Evolutionary conservation across 345 rosid genomes (phyloP).

Genomic region (Pugionium cornutum): DNA sequence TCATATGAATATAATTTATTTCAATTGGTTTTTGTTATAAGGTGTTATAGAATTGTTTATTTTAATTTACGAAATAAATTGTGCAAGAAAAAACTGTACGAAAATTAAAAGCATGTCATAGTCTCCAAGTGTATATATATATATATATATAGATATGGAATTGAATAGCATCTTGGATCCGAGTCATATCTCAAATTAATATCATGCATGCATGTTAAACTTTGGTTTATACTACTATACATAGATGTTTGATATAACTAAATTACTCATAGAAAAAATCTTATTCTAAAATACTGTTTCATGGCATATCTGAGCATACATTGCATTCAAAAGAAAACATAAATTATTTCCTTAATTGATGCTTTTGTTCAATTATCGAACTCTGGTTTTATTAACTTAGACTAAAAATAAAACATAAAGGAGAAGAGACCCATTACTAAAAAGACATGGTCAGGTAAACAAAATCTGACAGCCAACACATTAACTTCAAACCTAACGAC

Average conservation of each 20-base stretch:
- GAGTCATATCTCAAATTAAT: conserved; percentile 26
- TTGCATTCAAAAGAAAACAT: not conserved
- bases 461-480: conserved; percentile 41
- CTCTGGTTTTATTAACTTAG: conserved; percentile 3
- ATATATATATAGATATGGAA: conserved; percentile 5
- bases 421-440: conserved; percentile 30
- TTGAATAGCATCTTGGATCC: conserved; percentile 31
- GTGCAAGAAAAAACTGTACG: conserved; percentile 39
- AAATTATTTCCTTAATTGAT: conserved; percentile 8
- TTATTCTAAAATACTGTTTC: not conserved
- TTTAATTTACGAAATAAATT: conserved; percentile 31
- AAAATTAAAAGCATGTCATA: conserved; percentile 27
- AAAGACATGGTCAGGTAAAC: conserved; percentile 45
- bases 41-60: conserved; percentile 21
- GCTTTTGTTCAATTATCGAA: conserved; percentile 9
- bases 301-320: not conserved
- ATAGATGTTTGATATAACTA: conserved; percentile 2
- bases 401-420: conserved; percentile 33
- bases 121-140: conserved; percentile 19
- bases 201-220: conserved; percentile 23
- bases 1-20: conserved; percentile 1
- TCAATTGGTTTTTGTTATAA: not conserved
- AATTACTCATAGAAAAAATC: not conserved
- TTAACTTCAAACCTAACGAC: conserved; percentile 45
- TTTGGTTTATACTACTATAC: not conserved